These are phyloP conservation scores for Aureococcus anophagefferens DNA, from an alignment of 108 stramenopile species.

Conservation along the genomic window DNA sequence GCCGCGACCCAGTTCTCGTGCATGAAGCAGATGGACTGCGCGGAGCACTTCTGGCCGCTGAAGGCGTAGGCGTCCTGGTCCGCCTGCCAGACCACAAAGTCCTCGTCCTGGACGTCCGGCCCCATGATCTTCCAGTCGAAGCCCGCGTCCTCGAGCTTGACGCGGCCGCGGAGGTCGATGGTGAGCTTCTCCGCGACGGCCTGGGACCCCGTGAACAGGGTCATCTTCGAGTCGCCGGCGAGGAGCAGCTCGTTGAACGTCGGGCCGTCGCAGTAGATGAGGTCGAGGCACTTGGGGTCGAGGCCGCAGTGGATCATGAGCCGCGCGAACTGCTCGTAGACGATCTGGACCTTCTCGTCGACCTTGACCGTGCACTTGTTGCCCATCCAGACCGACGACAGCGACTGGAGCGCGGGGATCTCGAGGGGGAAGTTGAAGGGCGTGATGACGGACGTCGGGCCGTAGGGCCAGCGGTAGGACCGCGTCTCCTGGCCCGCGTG, in stretches of 20 bases:
- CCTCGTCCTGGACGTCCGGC: slow-evolving; percentile 76
- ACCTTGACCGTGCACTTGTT: slow-evolving; percentile 87
- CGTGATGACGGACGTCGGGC: slow-evolving; percentile 79
- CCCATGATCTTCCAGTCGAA: slow-evolving; percentile 98
- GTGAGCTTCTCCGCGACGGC: slow-evolving; percentile 67
- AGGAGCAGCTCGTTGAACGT: slow-evolving; percentile 73
- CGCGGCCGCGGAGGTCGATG: slow-evolving; percentile 73
- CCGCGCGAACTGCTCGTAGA: slow-evolving; percentile 87
- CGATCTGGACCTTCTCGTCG: slow-evolving; percentile 70
- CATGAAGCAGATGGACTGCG: slow-evolving; percentile 85
- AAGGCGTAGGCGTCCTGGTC: slow-evolving; percentile 97
- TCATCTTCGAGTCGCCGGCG: slow-evolving; percentile 67
- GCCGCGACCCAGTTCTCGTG: slow-evolving; percentile 80
- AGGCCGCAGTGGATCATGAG: slow-evolving; percentile 83
- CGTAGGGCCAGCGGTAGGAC: slow-evolving; percentile 94
- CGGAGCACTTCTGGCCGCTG: slow-evolving; percentile 94
- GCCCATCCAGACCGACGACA: slow-evolving; percentile 97
- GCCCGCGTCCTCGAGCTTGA: slow-evolving; percentile 93
- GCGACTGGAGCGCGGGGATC: slow-evolving; percentile 87
- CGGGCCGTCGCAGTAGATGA: slow-evolving; percentile 77
- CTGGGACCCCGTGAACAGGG: slow-evolving; percentile 92
- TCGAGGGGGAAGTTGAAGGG: slow-evolving; percentile 95
- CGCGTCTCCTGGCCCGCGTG: slow-evolving; percentile 84
- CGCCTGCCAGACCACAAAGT: slow-evolving; percentile 92
- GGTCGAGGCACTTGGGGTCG: slow-evolving; percentile 73